Conservation (phyloP, 768 basidiomycete genomes). For the Xerocomellus amylosporus region DNA sequence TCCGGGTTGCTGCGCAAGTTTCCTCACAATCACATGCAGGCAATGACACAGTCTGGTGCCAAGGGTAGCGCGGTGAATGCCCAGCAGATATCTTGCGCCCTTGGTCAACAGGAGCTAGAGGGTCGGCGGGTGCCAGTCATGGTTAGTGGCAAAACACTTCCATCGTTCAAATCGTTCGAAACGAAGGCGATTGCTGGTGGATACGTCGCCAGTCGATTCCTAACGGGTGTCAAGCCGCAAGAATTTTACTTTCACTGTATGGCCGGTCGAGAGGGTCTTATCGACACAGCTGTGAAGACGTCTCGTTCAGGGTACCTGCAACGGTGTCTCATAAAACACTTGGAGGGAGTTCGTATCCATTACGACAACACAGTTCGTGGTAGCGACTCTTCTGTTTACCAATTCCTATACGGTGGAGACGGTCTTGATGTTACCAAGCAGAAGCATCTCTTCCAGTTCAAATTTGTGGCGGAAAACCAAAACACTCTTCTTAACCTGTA, state of each 20-base stretch:
- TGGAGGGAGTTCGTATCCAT: conserved; percentile 94
- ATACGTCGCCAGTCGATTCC: conserved; percentile 96
- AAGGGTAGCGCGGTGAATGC: conserved; percentile 98
- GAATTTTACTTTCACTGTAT: conserved; percentile 99
- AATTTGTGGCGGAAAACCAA: conserved; percentile 88
- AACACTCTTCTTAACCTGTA: conserved; percentile 72
- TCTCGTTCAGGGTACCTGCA: conserved; percentile 98
- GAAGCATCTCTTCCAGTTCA: conserved; percentile 91
- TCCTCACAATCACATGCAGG: conserved; percentile 98
- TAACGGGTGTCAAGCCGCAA: conserved; percentile 96
- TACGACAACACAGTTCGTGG: conserved; percentile 98
- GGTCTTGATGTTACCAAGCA: conserved; percentile 96
- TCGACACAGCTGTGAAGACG: conserved; percentile 99
- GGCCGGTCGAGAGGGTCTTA: conserved; percentile 98
- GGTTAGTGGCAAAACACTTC: conserved; percentile 98
- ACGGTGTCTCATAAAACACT: conserved; percentile 96
- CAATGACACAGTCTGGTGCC: conserved; percentile 97
- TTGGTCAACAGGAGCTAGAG: conserved; percentile 97
- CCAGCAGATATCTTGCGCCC: conserved; percentile 94
- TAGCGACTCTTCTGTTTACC: conserved; percentile 88
- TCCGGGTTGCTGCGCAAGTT: conserved; percentile 86
- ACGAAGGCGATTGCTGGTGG: conserved; percentile 98
- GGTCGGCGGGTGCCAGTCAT: conserved; percentile 98
- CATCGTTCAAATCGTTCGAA: conserved; percentile 95
- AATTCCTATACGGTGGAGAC: conserved; percentile 97